Conservation (phyloP, 495 filamentous ascomycete genomes). For the Neurospora pannonica region DNA sequence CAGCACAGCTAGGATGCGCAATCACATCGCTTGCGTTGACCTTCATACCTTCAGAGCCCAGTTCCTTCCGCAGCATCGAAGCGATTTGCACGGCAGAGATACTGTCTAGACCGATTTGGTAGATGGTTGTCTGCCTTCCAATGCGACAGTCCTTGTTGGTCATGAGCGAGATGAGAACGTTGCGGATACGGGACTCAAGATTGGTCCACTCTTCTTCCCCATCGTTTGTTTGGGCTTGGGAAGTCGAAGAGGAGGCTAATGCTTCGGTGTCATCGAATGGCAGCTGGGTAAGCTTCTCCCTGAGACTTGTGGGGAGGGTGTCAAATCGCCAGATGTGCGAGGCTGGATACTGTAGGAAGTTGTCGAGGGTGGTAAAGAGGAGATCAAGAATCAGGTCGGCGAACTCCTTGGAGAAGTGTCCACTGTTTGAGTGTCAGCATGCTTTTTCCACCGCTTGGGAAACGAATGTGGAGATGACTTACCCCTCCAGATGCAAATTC, state of each 20-base stretch:
- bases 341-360: conserved; percentile 22
- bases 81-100: conserved; percentile 77
- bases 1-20: conserved; percentile 43
- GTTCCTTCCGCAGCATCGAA: conserved; percentile 43
- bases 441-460: background rate
- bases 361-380: conserved; percentile 36
- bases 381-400: conserved; percentile 35
- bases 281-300: background rate
- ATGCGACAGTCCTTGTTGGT: conserved; percentile 44
- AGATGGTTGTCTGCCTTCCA: conserved; percentile 54
- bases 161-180: conserved; percentile 48
- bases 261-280: background rate
- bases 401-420: conserved; percentile 29
- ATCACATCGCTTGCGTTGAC: conserved; percentile 61
- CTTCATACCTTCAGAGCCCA: conserved; percentile 27
- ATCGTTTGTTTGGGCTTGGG: background rate
- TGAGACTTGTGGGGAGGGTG: background rate
- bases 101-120: conserved; percentile 78
- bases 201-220: conserved; percentile 35
- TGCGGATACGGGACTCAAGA: conserved; percentile 41
- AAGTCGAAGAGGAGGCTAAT: background rate
- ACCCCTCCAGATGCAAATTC: conserved; percentile 19
- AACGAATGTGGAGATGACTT: background rate
- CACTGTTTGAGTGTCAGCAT: background rate
- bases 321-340: conserved; percentile 13